phyloP scores from a whole-genome alignment of 1,284 basidiomycete species.

The Trichosporon ovoides region DNA sequence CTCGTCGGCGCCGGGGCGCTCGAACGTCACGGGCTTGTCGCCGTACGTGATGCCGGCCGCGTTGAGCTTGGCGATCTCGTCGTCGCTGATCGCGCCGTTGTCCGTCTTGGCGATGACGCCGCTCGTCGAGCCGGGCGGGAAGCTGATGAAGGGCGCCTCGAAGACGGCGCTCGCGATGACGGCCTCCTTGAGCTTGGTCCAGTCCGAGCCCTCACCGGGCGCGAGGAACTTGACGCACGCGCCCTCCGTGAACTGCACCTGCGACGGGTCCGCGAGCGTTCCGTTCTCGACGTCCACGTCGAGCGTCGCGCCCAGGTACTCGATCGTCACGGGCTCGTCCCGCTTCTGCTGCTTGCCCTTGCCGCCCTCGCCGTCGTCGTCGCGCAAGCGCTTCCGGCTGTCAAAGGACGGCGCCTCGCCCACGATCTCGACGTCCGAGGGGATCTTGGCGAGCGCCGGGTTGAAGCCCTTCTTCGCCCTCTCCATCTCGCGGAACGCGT shows the following conservation, averaged over 20 bases:
- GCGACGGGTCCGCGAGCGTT: slow-evolving; percentile 33
- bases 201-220: slow-evolving; percentile 47
- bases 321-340: slow-evolving; percentile 46
- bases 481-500: slow-evolving; percentile 82
- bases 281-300: slow-evolving; percentile 62
- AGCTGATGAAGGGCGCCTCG: slow-evolving; percentile 38
- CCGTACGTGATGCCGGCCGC: slow-evolving; percentile 48
- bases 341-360: slow-evolving; percentile 54
- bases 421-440: slow-evolving; percentile 40
- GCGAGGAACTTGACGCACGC: slow-evolving; percentile 42
- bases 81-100: slow-evolving; percentile 49
- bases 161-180: slow-evolving; percentile 34
- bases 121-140: slow-evolving; percentile 45
- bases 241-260: slow-evolving; percentile 50
- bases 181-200: slow-evolving; percentile 51
- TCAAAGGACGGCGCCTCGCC: slow-evolving; percentile 23
- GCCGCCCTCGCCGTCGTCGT: slow-evolving; percentile 44
- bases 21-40: slow-evolving; percentile 40
- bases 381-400: slow-evolving; percentile 41
- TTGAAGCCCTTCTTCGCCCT: slow-evolving; percentile 46
- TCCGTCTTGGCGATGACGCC: slow-evolving; percentile 50
- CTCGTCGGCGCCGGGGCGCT: slow-evolving; percentile 52
- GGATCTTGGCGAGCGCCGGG: slow-evolving; percentile 38
- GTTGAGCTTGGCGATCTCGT: slow-evolving; percentile 49
- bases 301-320: slow-evolving; percentile 61